Base-by-base conservation (phyloP, 352 stramenopile species). In the Pythium brachiatum region DNA sequence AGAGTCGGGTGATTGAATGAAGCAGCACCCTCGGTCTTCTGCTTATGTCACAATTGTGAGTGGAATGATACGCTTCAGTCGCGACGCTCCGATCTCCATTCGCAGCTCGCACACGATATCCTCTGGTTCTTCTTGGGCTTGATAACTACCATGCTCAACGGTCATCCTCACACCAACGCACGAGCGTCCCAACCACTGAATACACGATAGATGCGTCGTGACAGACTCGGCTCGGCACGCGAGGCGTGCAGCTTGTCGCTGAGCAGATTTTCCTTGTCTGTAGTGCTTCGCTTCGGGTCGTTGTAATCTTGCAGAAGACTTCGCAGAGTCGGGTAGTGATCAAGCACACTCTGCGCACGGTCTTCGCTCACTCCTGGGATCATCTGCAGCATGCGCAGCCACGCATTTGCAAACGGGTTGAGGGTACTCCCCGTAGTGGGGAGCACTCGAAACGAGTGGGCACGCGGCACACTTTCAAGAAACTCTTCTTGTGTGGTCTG, bases 361-460 rank as follows among this genome's bases (percentile, higher is more conserved):
- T 83, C 78, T 57, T 90, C 82, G 52, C 82, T 92, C 31, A 90
- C 78, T 13, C 78, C 74, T 5, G 82, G 82, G n/a, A 92, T 80
- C 21, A 87, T 81, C 61, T 88, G 82, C 18, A 92, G 73, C 82
- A 92, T 92, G n/a, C 80, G 82, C 13, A 92, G 65, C 82, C 82
- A 92, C 25, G 78, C 63, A 34, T 89, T 92, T 6, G 76, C 73
- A 53, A 73, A 79, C 0, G 21, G 43, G 60, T 84, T 90, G 12
- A 62, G 63, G 39, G 75, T 89, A 13, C 41, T 78, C 6, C 80
- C 80, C 0, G 57, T 48, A 0, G 41, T 55, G 8, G 60, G 55
- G 2, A 72, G 81, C 2, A 89, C 78, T 23, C 82, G 78, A 41
- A 91, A 83, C 23, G 81, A 86, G 27, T 83, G 76, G n/a, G 78